These are phyloP conservation scores for Kazachstania sp. DNA, from an alignment of 1,139 yeast species.

Conservation along the genomic window DNA sequence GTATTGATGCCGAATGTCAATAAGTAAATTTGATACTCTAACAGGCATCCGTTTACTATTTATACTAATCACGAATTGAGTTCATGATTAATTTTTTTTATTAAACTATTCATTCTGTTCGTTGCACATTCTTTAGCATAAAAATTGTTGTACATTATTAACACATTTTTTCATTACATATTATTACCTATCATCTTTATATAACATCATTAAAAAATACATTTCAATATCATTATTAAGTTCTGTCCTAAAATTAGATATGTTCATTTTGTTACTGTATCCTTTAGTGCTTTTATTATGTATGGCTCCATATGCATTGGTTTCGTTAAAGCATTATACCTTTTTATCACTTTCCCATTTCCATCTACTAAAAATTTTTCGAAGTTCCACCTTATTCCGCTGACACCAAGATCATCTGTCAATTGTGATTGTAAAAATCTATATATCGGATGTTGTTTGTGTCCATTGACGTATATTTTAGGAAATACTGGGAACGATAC, in stretches of 20 bases:
- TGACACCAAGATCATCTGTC: slow-evolving; percentile 51
- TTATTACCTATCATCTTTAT: too few species aligned
- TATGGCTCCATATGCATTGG: slow-evolving; percentile 50
- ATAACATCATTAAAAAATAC: too few species aligned
- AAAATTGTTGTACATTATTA: too few species aligned
- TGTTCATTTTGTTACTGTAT: background rate
- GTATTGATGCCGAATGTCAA: slow-evolving; percentile 3
- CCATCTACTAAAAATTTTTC: slow-evolving; percentile 71
- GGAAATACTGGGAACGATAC: slow-evolving; percentile 56
- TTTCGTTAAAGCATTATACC: slow-evolving; percentile 57
- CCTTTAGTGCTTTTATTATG: background rate
- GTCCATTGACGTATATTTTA: slow-evolving; percentile 80
- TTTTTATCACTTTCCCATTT: slow-evolving; percentile 53
- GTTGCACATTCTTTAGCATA: too few species aligned
- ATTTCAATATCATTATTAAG: background rate
- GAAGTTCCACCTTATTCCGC: slow-evolving; percentile 77
- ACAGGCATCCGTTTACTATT: background rate
- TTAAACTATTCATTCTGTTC: too few species aligned
- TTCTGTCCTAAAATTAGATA: background rate
- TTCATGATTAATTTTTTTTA: background rate
- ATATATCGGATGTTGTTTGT: slow-evolving; percentile 63
- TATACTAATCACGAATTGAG: background rate
- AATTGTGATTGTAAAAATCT: slow-evolving; percentile 56
- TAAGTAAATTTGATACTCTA: background rate
- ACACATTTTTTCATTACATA: too few species aligned